Evolutionary conservation across 1,284 basidiomycete species (phyloP), one percentile per base, ranked within the genome.

Genomic region (Ganoderma lucidum): DNA sequence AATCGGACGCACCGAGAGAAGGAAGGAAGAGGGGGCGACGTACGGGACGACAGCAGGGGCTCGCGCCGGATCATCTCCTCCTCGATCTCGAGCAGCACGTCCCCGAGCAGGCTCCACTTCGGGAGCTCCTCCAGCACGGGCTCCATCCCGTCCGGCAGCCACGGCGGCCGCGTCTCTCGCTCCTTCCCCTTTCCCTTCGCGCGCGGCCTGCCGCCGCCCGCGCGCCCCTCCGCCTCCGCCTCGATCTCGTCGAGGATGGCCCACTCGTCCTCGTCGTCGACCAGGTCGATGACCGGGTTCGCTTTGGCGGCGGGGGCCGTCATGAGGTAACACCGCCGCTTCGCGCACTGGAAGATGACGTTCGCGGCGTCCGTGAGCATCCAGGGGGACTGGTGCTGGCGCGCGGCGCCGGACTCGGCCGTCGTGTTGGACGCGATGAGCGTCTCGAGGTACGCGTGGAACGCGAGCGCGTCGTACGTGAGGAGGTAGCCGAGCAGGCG

Each of bases 121-220:
- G 97, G 97, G 51, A 95, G 87, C 78, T 98, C 97, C 79, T 99
- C 97, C 23, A 99, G 84, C 0, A 96, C 89, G 0, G 95, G 94
- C 53, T 95, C 90, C 77, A 98, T 92, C 0, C 90, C 93, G 10
- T 89, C 85, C 0, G 96, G 94, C 12, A 96, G 76, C 90, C 95
- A 95, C 44, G 74, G 80, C 39, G 78, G 76, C n/a, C 78, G 73
- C 65, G 65, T 60, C 37, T 55, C 39, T 28, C 42, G 37, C 17
- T 45, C 62, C 44, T 62, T 44, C 8, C 60, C 60, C 30, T 51
- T 62, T 8, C 41, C 60, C 17, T 37, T 62, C 48, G 17, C 62
- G 23, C 62, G 41, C 28, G 48, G 86, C 6, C 30, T 32, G 30
- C 30, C 19, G 58, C 62, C 55, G 51, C 56, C 59, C 37, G 66